phyloP scores from a whole-genome alignment of 2,329 filamentous ascomycete species.

The Neodidymelliopsis sp. region DNA sequence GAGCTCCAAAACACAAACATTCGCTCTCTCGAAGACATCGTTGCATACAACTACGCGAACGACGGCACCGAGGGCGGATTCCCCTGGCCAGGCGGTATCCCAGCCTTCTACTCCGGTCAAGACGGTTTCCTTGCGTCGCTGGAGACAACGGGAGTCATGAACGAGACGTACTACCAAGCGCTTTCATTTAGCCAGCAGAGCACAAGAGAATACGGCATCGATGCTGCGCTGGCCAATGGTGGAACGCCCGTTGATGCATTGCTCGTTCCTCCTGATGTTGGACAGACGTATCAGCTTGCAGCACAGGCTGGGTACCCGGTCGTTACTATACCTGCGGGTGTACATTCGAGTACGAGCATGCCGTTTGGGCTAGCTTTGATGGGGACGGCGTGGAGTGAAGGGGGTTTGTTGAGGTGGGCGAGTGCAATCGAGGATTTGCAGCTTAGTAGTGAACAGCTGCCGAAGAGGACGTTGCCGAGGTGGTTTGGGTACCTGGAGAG shows the following conservation, averaged over 20 bases:
- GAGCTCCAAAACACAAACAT: constrained; percentile 62
- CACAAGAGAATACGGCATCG: constrained; percentile 71
- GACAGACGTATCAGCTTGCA: constrained; percentile 71
- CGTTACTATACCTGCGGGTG: constrained; percentile 71
- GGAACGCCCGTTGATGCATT: constrained; percentile 64
- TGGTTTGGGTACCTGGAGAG: constrained; percentile 51
- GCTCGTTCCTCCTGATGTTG: constrained; percentile 73
- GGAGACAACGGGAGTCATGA: constrained; percentile 65
- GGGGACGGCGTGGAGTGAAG: constrained; percentile 69
- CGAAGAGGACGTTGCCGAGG: constrained; percentile 40
- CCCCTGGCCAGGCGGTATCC: constrained; percentile 59
- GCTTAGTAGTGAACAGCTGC: constrained; percentile 22
- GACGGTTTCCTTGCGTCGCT: constrained; percentile 73
- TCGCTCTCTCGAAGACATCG: constrained; percentile 37
- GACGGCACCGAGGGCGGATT: constrained; percentile 72
- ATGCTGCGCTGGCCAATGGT: constrained; percentile 65
- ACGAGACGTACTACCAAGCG: constrained; percentile 73
- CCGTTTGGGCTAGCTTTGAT: constrained; percentile 57
- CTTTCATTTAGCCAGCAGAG: constrained; percentile 66
- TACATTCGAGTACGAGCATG: constrained; percentile 56
- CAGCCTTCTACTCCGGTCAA: constrained; percentile 67
- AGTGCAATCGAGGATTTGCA: constrained; percentile 57
- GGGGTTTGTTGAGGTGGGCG: constrained; percentile 64
- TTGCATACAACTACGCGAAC: constrained; percentile 59
- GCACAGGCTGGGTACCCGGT: constrained; percentile 80